phyloP scores from a whole-genome alignment of 495 filamentous ascomycete genomes.

The Hypoxylon rickii region DNA sequence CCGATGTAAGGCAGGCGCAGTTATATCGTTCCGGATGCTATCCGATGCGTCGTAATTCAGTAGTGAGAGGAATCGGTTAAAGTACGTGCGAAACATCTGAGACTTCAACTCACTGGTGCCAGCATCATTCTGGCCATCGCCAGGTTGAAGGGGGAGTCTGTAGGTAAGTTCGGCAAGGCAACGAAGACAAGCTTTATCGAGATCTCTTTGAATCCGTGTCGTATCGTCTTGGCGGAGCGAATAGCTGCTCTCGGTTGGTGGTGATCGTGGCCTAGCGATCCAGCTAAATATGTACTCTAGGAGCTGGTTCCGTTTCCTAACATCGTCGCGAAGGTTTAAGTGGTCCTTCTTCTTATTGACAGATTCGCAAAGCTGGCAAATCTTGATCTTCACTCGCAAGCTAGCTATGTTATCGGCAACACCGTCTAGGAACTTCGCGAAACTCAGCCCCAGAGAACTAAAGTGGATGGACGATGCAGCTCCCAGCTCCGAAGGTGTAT shows the following conservation, averaged over 20 bases:
- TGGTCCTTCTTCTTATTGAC: conserved; percentile 68
- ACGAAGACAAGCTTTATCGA: conserved; percentile 64
- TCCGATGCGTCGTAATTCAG: conserved; percentile 60
- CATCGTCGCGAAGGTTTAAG: conserved; percentile 66
- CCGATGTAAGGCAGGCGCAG: conserved; percentile 32
- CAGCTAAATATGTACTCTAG: conserved; percentile 66
- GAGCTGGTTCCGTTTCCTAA: conserved; percentile 66
- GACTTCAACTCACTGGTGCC: conserved; percentile 65
- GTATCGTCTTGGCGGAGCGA: conserved; percentile 54
- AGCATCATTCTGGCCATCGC: conserved; percentile 64
- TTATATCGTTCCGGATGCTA: conserved; percentile 40
- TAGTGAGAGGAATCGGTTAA: conserved; percentile 64
- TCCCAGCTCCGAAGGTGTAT: conserved; percentile 60
- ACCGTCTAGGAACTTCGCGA: conserved; percentile 64
- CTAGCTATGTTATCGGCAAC: conserved; percentile 55
- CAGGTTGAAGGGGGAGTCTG: conserved; percentile 64
- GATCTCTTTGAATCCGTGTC: conserved; percentile 60
- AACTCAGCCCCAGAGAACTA: conserved; percentile 60
- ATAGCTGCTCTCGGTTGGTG: conserved; percentile 32
- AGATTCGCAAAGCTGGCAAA: conserved; percentile 66
- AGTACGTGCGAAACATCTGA: conserved; percentile 70
- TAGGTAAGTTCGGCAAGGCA: conserved; percentile 66
- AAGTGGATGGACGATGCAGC: conserved; percentile 63
- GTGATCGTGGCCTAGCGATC: conserved; percentile 61
- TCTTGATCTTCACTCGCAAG: conserved; percentile 65